Percentiles rank a stretch among this genome's conserved stretches.
phyloP scores from a whole-genome alignment of 176 grass and related monocot genomes.

The Aechmea fasciata region DNA sequence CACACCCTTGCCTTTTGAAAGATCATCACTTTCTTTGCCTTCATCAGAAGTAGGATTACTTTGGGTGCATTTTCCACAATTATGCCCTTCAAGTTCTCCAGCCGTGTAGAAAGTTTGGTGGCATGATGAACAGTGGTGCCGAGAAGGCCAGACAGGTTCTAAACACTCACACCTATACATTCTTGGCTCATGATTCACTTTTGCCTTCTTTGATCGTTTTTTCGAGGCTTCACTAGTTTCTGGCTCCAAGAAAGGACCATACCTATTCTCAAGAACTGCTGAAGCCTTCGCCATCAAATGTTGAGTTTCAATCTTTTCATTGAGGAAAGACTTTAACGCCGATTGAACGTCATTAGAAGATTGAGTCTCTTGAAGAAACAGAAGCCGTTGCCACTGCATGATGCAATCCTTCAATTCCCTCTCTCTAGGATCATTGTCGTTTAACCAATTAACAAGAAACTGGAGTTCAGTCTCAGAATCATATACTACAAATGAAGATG shows the following conservation, averaged over 20 bases:
- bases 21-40: conserved; percentile 41
- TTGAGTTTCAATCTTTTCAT: conserved; percentile 23
- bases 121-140: conserved; percentile 70
- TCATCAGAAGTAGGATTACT: conserved; percentile 20
- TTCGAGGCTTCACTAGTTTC: conserved; percentile 53
- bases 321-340: conserved; percentile 15
- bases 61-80: conserved; percentile 51
- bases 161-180: conserved; percentile 73
- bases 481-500: conserved; percentile 51
- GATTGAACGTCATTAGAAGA: conserved; percentile 23
- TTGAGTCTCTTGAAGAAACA: conserved; percentile 32
- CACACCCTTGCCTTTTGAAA: conserved; percentile 38
- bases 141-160: conserved; percentile 73
- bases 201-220: conserved; percentile 48
- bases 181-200: conserved; percentile 53
- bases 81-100: conserved; percentile 66
- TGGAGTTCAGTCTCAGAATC: conserved; percentile 77
- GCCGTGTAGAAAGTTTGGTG: conserved; percentile 51
- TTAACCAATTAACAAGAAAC: conserved; percentile 69
- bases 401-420: conserved; percentile 82
- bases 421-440: conserved; percentile 61
- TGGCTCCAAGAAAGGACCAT: conserved; percentile 45
- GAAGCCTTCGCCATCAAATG: conserved; percentile 57
- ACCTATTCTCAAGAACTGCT: conserved; percentile 59
- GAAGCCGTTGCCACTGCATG: conserved; percentile 62